phyloP scores from a whole-genome alignment of 2,329 filamentous ascomycete genomes.

The Sphaerulina populicola region DNA sequence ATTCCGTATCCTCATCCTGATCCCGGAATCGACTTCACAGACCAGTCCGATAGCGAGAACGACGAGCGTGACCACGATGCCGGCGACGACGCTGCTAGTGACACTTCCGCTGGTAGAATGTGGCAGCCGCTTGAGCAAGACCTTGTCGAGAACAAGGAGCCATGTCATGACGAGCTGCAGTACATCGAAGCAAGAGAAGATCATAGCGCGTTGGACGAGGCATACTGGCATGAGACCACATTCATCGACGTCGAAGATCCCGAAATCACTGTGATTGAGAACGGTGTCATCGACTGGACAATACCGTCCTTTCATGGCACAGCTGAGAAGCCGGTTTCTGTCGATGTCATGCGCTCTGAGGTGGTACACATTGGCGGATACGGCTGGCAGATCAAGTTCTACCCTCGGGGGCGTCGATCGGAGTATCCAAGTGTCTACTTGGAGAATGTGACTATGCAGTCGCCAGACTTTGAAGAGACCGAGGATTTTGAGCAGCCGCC shows the following conservation, averaged over 20 bases:
- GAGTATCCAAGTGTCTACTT: constrained; percentile 53
- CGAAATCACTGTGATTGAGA: constrained; percentile 47
- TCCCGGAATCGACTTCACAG: constrained; percentile 1
- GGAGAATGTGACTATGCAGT: constrained; percentile 48
- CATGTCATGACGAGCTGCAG: constrained; percentile 51
- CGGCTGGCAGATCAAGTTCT: constrained; percentile 60
- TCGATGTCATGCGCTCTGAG: constrained; percentile 52
- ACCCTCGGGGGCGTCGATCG: constrained; percentile 52
- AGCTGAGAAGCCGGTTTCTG: constrained; percentile 51
- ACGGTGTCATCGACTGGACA: constrained; percentile 51
- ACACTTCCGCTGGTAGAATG: constrained; percentile 15
- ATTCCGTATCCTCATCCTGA: constrained; percentile 1
- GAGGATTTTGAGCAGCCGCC: constrained; percentile 26
- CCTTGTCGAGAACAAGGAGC: constrained; percentile 5
- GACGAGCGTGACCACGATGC: constrained; percentile 14
- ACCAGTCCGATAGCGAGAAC: constrained; percentile 22
- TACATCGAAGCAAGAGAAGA: constrained; percentile 47
- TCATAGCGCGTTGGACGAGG: constrained; percentile 50
- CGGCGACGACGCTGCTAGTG: constrained; percentile 24
- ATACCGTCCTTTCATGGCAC: constrained; percentile 54
- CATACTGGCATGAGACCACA: constrained; percentile 52
- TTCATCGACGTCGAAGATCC: constrained; percentile 51
- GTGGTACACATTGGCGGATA: constrained; percentile 50
- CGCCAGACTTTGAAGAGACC: constrained; percentile 18
- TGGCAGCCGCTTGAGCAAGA: constrained; percentile 27